These are phyloP conservation scores for Puccinia hordei DNA, from an alignment of 1,284 basidiomycete genomes.

Conservation along the genomic window DNA sequence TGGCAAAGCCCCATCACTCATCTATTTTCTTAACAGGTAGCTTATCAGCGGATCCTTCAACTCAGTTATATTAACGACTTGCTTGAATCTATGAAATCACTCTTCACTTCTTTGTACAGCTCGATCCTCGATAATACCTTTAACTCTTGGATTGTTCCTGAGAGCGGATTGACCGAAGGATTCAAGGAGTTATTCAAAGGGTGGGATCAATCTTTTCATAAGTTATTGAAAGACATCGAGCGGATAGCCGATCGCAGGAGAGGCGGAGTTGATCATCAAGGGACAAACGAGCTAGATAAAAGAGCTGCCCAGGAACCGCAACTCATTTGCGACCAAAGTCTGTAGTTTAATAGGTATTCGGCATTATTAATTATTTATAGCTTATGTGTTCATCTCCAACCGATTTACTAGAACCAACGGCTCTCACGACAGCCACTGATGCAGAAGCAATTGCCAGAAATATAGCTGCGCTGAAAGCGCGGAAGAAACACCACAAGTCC, in stretches of 20 bases:
- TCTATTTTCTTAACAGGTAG: conserved; percentile 61
- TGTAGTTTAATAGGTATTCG: not conserved
- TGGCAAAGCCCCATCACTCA: not conserved
- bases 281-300: conserved; percentile 5
- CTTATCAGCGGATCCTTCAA: conserved; percentile 94
- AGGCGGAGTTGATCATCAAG: conserved; percentile 14
- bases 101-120: conserved; percentile 79
- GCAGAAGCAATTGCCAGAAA: conserved; percentile 40
- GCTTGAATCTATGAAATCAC: conserved; percentile 72
- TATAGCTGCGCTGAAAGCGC: conserved; percentile 43
- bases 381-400: not conserved
- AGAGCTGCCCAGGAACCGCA: conserved; percentile 12
- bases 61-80: conserved; percentile 91
- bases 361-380: not conserved
- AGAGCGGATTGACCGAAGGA: conserved; percentile 62
- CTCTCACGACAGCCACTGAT: conserved; percentile 32
- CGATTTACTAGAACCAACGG: conserved; percentile 23
- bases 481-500: conserved; percentile 13
- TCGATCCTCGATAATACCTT: conserved; percentile 52
- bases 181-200: conserved; percentile 72
- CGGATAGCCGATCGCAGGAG: conserved; percentile 66
- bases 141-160: conserved; percentile 57
- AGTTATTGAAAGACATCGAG: conserved; percentile 73
- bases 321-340: conserved; percentile 9
- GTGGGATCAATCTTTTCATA: conserved; percentile 81